phyloP scores from a whole-genome alignment of 768 basidiomycete species.

The Lactarius sp. region DNA sequence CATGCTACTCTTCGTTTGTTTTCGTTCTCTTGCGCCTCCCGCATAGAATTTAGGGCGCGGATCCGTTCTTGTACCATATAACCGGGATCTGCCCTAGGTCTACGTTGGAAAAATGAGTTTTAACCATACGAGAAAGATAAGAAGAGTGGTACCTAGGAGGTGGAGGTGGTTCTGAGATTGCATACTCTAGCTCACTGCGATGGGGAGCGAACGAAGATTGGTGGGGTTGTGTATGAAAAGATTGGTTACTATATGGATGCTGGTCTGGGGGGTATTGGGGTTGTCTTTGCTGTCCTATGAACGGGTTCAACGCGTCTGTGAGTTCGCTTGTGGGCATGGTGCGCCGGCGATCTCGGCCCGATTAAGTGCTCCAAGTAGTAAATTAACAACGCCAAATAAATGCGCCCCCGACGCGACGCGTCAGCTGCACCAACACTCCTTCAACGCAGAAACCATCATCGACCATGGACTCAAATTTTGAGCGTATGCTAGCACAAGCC shows the following conservation, averaged over 20 bases:
- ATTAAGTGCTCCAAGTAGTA: background rate
- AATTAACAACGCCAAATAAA: conserved; percentile 7
- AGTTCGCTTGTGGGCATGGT: conserved; percentile 67
- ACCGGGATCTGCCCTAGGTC: conserved; percentile 27
- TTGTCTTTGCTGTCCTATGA: conserved; percentile 40
- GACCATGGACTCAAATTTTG: conserved; percentile 32
- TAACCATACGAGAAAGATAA: background rate
- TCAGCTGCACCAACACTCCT: conserved; percentile 1
- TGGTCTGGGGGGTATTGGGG: conserved; percentile 10
- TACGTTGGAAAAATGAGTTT: conserved; percentile 3
- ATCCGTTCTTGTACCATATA: conserved; percentile 56
- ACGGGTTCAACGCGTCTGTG: conserved; percentile 73
- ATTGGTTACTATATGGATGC: background rate
- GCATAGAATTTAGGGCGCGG: conserved; percentile 51
- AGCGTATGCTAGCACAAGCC: conserved; percentile 35
- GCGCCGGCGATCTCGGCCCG: conserved; percentile 12
- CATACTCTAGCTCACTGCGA: conserved; percentile 60
- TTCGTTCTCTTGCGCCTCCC: conserved; percentile 58
- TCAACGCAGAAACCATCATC: background rate
- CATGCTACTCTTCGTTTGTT: conserved; percentile 53
- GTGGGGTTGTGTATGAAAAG: conserved; percentile 3
- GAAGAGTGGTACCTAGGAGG: conserved; percentile 25
- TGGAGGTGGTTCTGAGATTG: conserved; percentile 44
- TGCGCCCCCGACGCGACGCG: conserved; percentile 30
- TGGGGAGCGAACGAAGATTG: conserved; percentile 38